Evolutionary conservation across 495 filamentous ascomycete species (phyloP).

Genomic region (Aspergillus ellipticus): DNA sequence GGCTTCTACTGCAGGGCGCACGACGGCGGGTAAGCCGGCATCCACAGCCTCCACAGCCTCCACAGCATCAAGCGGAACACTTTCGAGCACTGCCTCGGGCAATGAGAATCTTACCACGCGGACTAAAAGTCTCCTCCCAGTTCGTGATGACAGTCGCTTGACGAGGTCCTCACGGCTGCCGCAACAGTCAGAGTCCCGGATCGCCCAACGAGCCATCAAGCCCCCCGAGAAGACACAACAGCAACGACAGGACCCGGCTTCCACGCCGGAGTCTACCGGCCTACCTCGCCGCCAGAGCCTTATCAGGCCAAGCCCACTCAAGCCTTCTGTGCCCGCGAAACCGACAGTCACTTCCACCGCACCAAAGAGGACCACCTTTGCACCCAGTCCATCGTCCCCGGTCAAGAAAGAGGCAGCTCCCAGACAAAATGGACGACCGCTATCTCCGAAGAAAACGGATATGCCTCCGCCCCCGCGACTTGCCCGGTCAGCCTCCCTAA

Average conservation of each 20-base stretch:
- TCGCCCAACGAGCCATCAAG: conserved; percentile 5
- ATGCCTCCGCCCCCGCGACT: conserved; percentile 39
- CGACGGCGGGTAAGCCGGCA: conserved; percentile 19
- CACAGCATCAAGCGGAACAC: background rate
- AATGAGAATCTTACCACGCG: conserved; percentile 11
- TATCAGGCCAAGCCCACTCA: conserved; percentile 27
- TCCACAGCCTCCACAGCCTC: conserved; percentile 10
- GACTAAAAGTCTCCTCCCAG: conserved; percentile 14
- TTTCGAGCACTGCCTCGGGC: conserved; percentile 1
- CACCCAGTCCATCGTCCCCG: conserved; percentile 28
- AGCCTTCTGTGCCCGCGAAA: conserved; percentile 13
- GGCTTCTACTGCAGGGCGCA: conserved; percentile 27
- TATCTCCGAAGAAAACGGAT: conserved; percentile 35
- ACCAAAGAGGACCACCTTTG: conserved; percentile 18
- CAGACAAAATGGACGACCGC: conserved; percentile 19
- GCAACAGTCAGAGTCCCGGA: conserved; percentile 7
- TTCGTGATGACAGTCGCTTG: conserved; percentile 11
- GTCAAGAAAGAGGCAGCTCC: conserved; percentile 20
- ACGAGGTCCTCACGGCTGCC: background rate
- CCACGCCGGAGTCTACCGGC: conserved; percentile 5
- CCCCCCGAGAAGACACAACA: conserved; percentile 7
- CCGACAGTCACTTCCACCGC: conserved; percentile 16
- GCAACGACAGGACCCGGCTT: conserved; percentile 5
- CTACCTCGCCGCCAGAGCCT: conserved; percentile 33
- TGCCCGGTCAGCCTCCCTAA: conserved; percentile 38